Conservation (phyloP, 257 asterid genomes). For the Solanum chiquidenum region DNA sequence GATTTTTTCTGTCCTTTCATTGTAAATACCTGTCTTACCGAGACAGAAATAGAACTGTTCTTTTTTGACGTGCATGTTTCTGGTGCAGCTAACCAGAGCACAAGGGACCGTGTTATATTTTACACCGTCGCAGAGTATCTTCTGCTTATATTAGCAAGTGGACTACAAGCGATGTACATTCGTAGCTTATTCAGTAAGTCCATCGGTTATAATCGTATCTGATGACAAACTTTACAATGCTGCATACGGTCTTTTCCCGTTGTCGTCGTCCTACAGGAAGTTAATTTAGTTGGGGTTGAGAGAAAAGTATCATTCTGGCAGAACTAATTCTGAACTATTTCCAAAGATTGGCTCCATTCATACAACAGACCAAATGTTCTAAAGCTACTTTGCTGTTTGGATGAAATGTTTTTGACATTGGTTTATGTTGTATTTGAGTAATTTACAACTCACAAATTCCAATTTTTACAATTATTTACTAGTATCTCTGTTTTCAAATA, state of each 20-base stretch:
- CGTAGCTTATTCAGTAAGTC: constrained; percentile 71
- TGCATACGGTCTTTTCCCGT: background rate
- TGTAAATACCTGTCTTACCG: background rate
- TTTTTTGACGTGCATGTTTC: background rate
- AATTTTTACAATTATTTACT: background rate
- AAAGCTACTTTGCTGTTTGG: background rate
- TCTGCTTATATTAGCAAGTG: constrained; percentile 45
- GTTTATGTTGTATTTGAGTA: background rate
- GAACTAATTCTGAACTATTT: background rate
- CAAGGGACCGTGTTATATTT: constrained; percentile 56
- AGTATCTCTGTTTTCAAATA: background rate
- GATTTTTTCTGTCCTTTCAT: background rate
- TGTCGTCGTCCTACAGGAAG: background rate
- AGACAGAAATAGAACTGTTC: background rate
- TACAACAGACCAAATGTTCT: background rate
- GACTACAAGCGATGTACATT: constrained; percentile 57
- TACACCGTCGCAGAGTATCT: constrained; percentile 72
- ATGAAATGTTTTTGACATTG: background rate
- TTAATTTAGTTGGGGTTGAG: background rate
- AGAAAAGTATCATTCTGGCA: background rate
- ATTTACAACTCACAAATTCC: background rate
- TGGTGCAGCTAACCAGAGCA: constrained; percentile 80
- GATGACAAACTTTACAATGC: constrained; percentile 9
- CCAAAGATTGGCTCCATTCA: background rate
- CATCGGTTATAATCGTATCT: constrained; percentile 61